Percentiles rank a stretch among this genome's conserved stretches.
phyloP scores from a whole-genome alignment of 139 green algal genomes.

The Tetraselmis striata region DNA sequence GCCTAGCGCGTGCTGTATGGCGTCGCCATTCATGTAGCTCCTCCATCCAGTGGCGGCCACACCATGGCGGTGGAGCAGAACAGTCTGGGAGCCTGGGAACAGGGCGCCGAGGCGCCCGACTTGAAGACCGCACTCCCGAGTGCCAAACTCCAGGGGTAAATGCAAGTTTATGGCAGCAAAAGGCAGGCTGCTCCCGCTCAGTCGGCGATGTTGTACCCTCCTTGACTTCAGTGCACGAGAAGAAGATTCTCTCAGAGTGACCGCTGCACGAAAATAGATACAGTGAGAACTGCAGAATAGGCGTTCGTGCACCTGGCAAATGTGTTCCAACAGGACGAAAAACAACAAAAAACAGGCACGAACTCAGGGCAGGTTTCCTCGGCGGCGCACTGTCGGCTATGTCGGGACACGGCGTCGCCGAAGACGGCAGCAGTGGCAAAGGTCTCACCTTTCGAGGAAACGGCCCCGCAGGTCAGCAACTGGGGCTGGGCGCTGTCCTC shows the following conservation, averaged over 20 bases:
- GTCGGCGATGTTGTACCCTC: background rate
- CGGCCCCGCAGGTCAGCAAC: background rate
- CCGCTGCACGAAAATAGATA: background rate
- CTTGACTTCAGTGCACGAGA: background rate
- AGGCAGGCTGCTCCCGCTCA: background rate
- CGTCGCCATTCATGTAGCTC: background rate
- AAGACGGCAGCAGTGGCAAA: background rate
- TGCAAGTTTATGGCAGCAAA: background rate
- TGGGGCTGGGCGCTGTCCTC: too few relatives aligned
- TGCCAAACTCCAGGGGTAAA: background rate
- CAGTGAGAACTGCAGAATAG: background rate
- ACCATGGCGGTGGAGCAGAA: background rate
- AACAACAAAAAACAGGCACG: too few relatives aligned
- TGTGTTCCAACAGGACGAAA: too few relatives aligned
- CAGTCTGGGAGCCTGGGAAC: background rate
- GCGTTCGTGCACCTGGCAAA: background rate
- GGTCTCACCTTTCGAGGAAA: background rate
- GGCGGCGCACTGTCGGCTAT: too few relatives aligned
- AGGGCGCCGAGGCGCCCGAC: background rate
- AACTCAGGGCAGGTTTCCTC: too few relatives aligned
- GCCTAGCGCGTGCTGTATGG: background rate
- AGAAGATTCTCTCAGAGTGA: background rate
- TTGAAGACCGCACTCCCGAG: background rate
- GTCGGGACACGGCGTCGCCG: background rate
- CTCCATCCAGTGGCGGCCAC: background rate